A percentile compares a stretch with the other conserved stretches of the same genome.
Evolutionary conservation across 345 rosid genomes (phyloP).

Genomic region (Salix koriyanagi): DNA sequence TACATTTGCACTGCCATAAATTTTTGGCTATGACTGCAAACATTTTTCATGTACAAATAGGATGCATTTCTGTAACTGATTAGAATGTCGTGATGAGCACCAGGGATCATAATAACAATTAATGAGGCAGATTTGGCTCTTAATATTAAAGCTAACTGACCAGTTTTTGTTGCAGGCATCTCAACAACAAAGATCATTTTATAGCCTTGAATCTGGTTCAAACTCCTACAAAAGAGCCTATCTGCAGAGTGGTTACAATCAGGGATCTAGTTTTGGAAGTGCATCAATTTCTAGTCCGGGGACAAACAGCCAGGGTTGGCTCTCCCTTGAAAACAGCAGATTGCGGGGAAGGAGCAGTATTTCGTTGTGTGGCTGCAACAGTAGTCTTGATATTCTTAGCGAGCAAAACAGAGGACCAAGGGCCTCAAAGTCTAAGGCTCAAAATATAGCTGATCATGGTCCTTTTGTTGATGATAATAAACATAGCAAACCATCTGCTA

Average conservation of each 20-base stretch:
- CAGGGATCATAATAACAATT: not conserved
- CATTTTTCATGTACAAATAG: not conserved
- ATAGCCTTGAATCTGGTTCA: conserved; percentile 59
- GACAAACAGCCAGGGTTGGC: conserved; percentile 52
- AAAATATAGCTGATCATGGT: conserved; percentile 44
- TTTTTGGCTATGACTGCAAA: not conserved
- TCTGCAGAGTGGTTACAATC: conserved; percentile 46
- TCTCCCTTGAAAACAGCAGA: conserved; percentile 53
- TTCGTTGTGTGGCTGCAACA: conserved; percentile 56
- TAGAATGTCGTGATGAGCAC: not conserved
- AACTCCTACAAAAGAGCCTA: conserved; percentile 59
- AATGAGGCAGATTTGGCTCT: not conserved
- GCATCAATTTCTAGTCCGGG: conserved; percentile 46
- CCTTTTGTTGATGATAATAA: conserved; percentile 41
- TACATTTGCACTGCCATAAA: no score
- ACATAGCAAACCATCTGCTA: conserved; percentile 36
- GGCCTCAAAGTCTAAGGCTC: conserved; percentile 71
- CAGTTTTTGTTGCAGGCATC: conserved; percentile 41
- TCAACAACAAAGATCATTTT: conserved; percentile 64
- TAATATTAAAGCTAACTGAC: not conserved
- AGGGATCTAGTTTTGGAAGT: conserved; percentile 56
- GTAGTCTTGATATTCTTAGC: conserved; percentile 58
- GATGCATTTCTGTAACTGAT: not conserved
- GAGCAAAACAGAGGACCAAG: conserved; percentile 94
- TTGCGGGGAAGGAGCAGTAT: conserved; percentile 54